Evolutionary conservation across 2,329 filamentous ascomycete genomes (phyloP).

Genomic region (Colletotrichum lupini): DNA sequence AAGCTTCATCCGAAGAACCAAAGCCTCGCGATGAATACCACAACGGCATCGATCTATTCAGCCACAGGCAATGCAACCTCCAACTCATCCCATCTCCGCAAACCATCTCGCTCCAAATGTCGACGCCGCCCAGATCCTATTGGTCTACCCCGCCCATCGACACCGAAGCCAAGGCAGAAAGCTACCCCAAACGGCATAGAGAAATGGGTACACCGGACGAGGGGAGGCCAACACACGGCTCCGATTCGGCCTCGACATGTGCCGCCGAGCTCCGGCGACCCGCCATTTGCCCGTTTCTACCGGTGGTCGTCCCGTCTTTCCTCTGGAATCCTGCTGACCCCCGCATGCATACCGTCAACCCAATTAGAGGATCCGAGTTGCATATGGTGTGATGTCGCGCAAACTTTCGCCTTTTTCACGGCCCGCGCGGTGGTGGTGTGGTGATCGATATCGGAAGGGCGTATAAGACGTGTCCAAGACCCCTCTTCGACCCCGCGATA

Average conservation of each 20-base stretch:
- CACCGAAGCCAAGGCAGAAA: slow-evolving; percentile 11
- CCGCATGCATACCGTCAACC: background rate
- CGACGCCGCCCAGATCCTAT: background rate
- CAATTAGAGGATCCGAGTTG: slow-evolving; percentile 17
- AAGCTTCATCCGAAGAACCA: background rate
- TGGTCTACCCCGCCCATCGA: slow-evolving; percentile 11
- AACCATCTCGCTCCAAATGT: background rate
- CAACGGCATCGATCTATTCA: background rate
- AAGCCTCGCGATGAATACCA: background rate
- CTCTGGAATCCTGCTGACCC: background rate
- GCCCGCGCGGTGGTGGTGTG: background rate
- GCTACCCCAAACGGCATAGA: background rate
- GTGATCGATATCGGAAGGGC: background rate
- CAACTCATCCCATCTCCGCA: background rate
- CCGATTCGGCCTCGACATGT: slow-evolving; percentile 23
- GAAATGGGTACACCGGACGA: background rate
- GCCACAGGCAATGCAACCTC: background rate
- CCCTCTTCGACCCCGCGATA: background rate
- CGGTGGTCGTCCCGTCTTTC: background rate
- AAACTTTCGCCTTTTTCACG: slow-evolving; percentile 2
- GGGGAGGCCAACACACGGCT: background rate
- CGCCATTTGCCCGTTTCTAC: background rate
- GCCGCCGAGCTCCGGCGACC: slow-evolving; percentile 9
- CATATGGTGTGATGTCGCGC: slow-evolving; percentile 22
- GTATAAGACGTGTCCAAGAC: slow-evolving; percentile 11